These are phyloP conservation scores for Juncus effusus DNA, from an alignment of 176 grass and related monocot genomes.

Conservation along the genomic window DNA sequence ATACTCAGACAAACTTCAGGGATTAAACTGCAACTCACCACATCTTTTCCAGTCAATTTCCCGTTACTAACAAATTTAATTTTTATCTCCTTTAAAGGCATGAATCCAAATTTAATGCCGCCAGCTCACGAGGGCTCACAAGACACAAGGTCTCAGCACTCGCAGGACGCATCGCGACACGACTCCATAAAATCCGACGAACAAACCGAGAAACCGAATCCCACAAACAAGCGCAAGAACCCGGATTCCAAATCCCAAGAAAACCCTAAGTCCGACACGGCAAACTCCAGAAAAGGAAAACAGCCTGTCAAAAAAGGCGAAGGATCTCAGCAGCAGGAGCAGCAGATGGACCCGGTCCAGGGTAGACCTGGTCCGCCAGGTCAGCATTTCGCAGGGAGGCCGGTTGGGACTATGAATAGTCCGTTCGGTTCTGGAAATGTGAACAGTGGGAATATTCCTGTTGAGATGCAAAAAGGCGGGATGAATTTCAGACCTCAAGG, in stretches of 20 bases:
- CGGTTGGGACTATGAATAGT: slow-evolving; percentile 39
- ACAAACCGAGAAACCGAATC: slow-evolving; percentile 70
- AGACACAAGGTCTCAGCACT: slow-evolving; percentile 85
- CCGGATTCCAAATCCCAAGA: slow-evolving; percentile 69
- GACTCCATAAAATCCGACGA: slow-evolving; percentile 82
- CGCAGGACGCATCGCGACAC: slow-evolving; percentile 47
- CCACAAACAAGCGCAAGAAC: slow-evolving; percentile 78
- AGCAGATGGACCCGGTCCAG: slow-evolving; percentile 55
- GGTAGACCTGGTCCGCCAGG: slow-evolving; percentile 37
- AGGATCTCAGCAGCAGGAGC: slow-evolving; percentile 48
- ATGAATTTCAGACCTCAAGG: slow-evolving; percentile 41
- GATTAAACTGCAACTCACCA: too few species aligned
- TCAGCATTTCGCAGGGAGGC: slow-evolving; percentile 46
- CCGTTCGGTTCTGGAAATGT: slow-evolving; percentile 40
- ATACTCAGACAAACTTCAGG: too few species aligned
- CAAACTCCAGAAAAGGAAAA: slow-evolving; percentile 73
- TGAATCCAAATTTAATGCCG: slow-evolving; percentile 38
- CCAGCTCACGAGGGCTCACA: slow-evolving; percentile 42
- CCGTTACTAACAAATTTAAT: slow-evolving; percentile 18
- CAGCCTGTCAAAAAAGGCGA: slow-evolving; percentile 44
- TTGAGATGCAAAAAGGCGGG: slow-evolving; percentile 62
- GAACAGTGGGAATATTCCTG: slow-evolving; percentile 34
- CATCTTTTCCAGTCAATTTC: neutral
- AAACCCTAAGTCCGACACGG: slow-evolving; percentile 67
- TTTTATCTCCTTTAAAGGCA: slow-evolving; percentile 34